phyloP scores from a whole-genome alignment of 257 asterid genomes.

The Salvia hispanica region DNA sequence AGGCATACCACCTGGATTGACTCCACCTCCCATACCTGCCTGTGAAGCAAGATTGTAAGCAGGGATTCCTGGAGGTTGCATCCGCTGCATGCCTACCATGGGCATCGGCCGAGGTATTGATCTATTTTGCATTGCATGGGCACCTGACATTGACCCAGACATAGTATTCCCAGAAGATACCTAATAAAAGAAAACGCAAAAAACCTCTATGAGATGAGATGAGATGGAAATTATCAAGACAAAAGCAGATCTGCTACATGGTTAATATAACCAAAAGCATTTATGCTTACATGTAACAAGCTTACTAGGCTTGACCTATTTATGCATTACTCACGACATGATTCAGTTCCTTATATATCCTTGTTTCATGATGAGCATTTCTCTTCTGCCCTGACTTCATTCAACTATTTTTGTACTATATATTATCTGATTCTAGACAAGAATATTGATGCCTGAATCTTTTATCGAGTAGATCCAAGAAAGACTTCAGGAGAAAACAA shows the following conservation, averaged over 20 bases:
- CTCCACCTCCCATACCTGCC: slow-evolving; percentile 81
- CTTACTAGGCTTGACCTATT: not conserved
- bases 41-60: slow-evolving; percentile 83
- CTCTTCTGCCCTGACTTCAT: not conserved
- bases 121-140: slow-evolving; percentile 79
- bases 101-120: slow-evolving; percentile 79
- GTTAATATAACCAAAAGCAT: not conserved
- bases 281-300: slow-evolving; percentile 19
- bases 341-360: slow-evolving; percentile 8
- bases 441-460: not conserved
- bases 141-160: slow-evolving; percentile 70
- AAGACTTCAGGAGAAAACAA: not conserved
- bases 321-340: slow-evolving; percentile 9
- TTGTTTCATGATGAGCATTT: slow-evolving; percentile 10
- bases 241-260: not conserved
- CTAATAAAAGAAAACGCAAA: slow-evolving; percentile 40
- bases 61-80: slow-evolving; percentile 82
- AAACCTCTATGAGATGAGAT: slow-evolving; percentile 25
- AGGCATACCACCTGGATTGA: slow-evolving; percentile 79
- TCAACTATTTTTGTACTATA: not conserved
- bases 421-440: not conserved
- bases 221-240: slow-evolving; percentile 9
- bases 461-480: not conserved
- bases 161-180: slow-evolving; percentile 68
- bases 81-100: slow-evolving; percentile 79